A percentile compares a stretch with the other conserved stretches of the same genome.
These are phyloP conservation scores for Sindora glabra DNA, from an alignment of 306 rosid genomes.

Conservation along the genomic window DNA sequence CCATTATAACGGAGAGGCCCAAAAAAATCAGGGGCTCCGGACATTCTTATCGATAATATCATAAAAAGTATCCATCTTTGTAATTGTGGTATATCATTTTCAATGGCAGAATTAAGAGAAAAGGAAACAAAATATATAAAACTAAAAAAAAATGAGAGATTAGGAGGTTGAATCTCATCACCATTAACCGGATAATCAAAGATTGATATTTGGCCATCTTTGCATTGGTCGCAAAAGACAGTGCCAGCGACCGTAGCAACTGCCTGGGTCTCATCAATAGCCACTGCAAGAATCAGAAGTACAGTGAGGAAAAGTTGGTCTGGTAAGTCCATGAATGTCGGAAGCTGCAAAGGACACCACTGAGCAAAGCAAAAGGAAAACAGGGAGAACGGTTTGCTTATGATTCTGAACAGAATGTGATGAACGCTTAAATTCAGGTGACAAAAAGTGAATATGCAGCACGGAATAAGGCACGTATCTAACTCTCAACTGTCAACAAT, in stretches of 20 bases:
- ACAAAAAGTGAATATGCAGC: neutral
- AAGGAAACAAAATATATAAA: neutral
- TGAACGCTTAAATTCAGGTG: slow-evolving; percentile 14
- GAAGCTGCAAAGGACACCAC: slow-evolving; percentile 3
- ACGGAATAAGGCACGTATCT: slow-evolving; percentile 10
- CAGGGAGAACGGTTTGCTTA: slow-evolving; percentile 18
- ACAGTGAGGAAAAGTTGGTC: slow-evolving; percentile 28
- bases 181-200: slow-evolving; percentile 75
- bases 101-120: neutral
- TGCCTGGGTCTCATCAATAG: slow-evolving; percentile 41
- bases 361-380: neutral
- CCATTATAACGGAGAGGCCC: no score
- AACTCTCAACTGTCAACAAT: slow-evolving; percentile 64
- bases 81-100: neutral
- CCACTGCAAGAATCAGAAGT: slow-evolving; percentile 31
- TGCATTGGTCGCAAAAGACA: slow-evolving; percentile 93
- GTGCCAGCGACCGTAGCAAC: slow-evolving; percentile 64
- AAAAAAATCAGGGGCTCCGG: no score
- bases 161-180: slow-evolving; percentile 31
- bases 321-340: slow-evolving; percentile 44
- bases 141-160: slow-evolving; percentile 7
- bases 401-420: slow-evolving; percentile 8
- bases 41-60: no score
- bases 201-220: slow-evolving; percentile 65
- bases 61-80: neutral